phyloP scores from a whole-genome alignment of 805 yeast genomes.

The Spathaspora passalidarum region DNA sequence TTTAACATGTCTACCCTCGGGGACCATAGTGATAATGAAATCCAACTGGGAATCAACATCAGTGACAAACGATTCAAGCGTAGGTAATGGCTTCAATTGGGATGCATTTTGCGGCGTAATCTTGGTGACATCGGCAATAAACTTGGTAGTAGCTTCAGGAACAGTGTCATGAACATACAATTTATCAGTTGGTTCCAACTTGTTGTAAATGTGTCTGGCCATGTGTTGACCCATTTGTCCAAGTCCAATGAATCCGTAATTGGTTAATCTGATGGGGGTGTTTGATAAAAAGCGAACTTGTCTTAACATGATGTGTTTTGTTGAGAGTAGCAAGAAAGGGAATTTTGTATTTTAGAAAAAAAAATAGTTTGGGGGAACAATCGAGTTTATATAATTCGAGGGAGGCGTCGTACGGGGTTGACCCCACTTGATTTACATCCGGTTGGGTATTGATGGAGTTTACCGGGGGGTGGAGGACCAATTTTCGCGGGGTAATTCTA shows the following conservation, averaged over 20 bases:
- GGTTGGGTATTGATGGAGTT: too few species aligned
- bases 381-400: neutral
- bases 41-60: constrained; percentile 34
- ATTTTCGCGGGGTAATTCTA: too few species aligned
- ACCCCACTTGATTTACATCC: neutral
- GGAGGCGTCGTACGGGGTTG: neutral
- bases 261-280: constrained; percentile 9
- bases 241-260: constrained; percentile 53
- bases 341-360: too few species aligned
- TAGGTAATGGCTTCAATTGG: constrained; percentile 16
- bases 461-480: too few species aligned
- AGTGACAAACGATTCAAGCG: constrained; percentile 24
- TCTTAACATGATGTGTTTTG: neutral
- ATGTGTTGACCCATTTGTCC: constrained; percentile 58
- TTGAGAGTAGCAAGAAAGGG: neutral
- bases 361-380: neutral
- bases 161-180: constrained; percentile 44
- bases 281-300: constrained; percentile 11
- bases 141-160: constrained; percentile 22
- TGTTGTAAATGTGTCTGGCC: constrained; percentile 48
- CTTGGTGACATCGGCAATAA: constrained; percentile 20
- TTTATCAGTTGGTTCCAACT: constrained; percentile 34
- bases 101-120: constrained; percentile 16
- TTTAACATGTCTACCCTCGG: constrained; percentile 50
- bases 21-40: constrained; percentile 50